Evolutionary conservation across 768 basidiomycete genomes (phyloP), one percentile per base, ranked within the genome.

Genomic region (Russula virescens): DNA sequence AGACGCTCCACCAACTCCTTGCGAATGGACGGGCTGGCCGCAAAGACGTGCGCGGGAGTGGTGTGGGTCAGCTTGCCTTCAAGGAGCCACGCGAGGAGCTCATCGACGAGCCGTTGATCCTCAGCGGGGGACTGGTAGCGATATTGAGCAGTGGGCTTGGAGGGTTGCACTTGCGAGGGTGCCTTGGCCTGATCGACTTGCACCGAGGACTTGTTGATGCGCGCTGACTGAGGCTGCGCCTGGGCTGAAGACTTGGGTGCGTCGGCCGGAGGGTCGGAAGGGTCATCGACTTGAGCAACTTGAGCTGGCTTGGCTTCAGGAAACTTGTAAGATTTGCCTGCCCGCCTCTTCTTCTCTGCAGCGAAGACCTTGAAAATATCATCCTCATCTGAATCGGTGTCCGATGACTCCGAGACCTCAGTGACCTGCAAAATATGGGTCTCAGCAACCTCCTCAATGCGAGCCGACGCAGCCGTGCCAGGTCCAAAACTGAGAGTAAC

Each of bases 321-420:
- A 1, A 74, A 68, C 21, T 75, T 68, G n/a, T 82, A 76, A 19
- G 79, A 71, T 63, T 81, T 68, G 1, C 78, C 75, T 1, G 78
- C 79, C 0, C 71, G 68, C 2, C 72, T 77, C 63, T 81, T 81
- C 38, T 72, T 54, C 5, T 57, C 4, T 50, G 80, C 77, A 18
- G 80, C 72, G 19, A 77, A 68, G 74, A 79, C 79, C 23, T 70
- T 72, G 13, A 73, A 74, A 42, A 79, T 69, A 45, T 78, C 77
- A 19, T 72, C 51, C 1, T 8, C 28, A 13, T 1, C n/a, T 0
- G 18, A 43, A 18, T 43, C 42, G 16, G 16, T 43, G 42, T 43
- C 18, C 1, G 38, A 10, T 40, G 3, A 2, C 42, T 43, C 16
- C 19, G 16, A 18, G 42, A 11, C 11, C 5, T 8, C 42, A 19